phyloP scores from a whole-genome alignment of 495 filamentous ascomycete species.

The Penicillium steckii region DNA sequence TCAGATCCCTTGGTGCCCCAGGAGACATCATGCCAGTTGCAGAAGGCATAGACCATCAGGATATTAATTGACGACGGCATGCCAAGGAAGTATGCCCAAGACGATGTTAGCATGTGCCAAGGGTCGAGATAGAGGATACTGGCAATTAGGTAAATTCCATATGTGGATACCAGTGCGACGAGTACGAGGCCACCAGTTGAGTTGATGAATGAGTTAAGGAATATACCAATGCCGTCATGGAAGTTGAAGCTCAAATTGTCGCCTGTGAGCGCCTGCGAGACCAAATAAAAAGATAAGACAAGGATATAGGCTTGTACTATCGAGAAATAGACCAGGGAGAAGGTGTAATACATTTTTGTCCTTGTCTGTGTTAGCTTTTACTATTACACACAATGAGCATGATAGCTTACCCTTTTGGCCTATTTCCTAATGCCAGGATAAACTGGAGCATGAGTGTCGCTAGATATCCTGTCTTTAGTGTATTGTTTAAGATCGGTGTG shows the following conservation, averaged over 20 bases:
- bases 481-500: constrained; percentile 83
- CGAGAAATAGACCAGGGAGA: constrained; percentile 80
- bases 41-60: constrained; percentile 95
- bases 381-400: not conserved
- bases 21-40: constrained; percentile 99
- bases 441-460: constrained; percentile 87
- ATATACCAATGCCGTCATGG: constrained; percentile 42
- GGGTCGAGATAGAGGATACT: constrained; percentile 96
- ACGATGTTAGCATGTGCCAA: constrained; percentile 99
- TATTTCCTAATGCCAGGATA: constrained; percentile 89
- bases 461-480: constrained; percentile 85
- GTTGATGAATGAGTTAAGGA: constrained; percentile 70
- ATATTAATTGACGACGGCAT: constrained; percentile 84
- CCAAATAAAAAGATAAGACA: constrained; percentile 80
- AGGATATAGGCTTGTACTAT: constrained; percentile 86
- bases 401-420: constrained; percentile 74
- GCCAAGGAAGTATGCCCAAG: constrained; percentile 60
- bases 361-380: constrained; percentile 29
- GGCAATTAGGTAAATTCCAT: constrained; percentile 92
- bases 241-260: constrained; percentile 50
- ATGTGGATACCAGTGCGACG: constrained; percentile 85
- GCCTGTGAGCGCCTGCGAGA: constrained; percentile 69
- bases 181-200: constrained; percentile 71
- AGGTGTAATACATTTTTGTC: constrained; percentile 66
- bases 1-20: constrained; percentile 99